Conservation (phyloP, 2,329 filamentous ascomycete species). For the Aspergillus puulaauensis region DNA sequence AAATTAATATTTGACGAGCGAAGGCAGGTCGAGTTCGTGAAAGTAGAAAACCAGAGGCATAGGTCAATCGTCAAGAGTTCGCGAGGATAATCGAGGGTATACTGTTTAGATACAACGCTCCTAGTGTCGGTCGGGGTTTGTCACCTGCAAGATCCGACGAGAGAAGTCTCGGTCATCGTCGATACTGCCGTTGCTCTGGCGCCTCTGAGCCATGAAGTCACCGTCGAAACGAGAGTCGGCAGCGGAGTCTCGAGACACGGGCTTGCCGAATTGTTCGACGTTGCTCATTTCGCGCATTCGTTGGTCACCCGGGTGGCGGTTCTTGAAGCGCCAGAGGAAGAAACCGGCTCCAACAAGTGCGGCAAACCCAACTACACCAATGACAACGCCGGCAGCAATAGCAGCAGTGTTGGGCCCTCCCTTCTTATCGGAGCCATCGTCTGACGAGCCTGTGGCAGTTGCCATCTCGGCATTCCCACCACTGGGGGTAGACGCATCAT, state of each 20-base stretch:
- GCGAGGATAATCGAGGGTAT: slow-evolving; percentile 10
- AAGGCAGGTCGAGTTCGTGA: slow-evolving; percentile 7
- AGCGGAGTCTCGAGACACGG: slow-evolving; percentile 65
- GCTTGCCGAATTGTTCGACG: slow-evolving; percentile 67
- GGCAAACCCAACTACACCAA: slow-evolving; percentile 70
- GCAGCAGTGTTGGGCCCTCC: slow-evolving; percentile 69
- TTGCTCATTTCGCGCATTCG: slow-evolving; percentile 80
- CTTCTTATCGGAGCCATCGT: slow-evolving; percentile 6
- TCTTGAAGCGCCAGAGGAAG: slow-evolving; percentile 73
- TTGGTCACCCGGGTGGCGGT: slow-evolving; percentile 75
- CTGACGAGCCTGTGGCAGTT: slow-evolving; percentile 33
- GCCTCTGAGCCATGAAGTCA: slow-evolving; percentile 73
- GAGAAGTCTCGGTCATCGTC: slow-evolving; percentile 98
- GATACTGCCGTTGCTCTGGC: slow-evolving; percentile 92
- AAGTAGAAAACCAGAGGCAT: slow-evolving; percentile 12
- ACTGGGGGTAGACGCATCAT: slow-evolving; percentile 17
- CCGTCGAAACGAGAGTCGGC: slow-evolving; percentile 84
- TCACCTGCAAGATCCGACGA: slow-evolving; percentile 79
- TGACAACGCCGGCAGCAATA: slow-evolving; percentile 84
- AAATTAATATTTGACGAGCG: background rate
- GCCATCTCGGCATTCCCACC: slow-evolving; percentile 34
- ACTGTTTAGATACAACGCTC: background rate
- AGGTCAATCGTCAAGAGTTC: slow-evolving; percentile 16
- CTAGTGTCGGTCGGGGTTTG: slow-evolving; percentile 34
- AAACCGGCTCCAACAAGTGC: slow-evolving; percentile 67